Base-by-base conservation (phyloP, 2,329 filamentous ascomycete genomes). In the Alternaria gaisen region DNA sequence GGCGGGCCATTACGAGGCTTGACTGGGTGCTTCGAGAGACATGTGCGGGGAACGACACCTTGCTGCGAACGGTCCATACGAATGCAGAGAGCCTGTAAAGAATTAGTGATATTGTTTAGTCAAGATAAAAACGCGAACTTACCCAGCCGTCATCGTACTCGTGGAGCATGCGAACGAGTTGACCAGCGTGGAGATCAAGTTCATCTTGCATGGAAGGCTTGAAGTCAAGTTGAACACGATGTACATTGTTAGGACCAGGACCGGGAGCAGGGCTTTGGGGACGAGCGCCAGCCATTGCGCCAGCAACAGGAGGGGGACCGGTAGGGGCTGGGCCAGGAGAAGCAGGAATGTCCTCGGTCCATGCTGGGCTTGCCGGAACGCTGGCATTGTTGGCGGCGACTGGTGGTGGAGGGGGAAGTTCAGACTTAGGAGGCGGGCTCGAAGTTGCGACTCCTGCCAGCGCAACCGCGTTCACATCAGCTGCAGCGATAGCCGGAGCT, bases 131-230 rank as follows among this genome's bases (percentile, higher is more conserved):
- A 16, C 20, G 5, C 5, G 11, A 32, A 85, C 91, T 86, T 86
- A 94, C 92, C 95, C 95, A 99, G 72, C 95, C 95, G 80, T 99
- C 95, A 76, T 99, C 95, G 73, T 98, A 99, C 80, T 97, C 94
- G 75, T 98, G 94, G 53, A 98, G 84, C 66, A 99, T 83, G 66
- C 94, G 88, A 52, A 98, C 92, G 50, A 99, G 84, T 64, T 96
- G 90, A 53, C 95, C 95, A 59, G 90, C 87, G 64, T 84, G 86
- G 44, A 99, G 85, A 64, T 88, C 91, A 73, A 99, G 84, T 80
- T 99, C 95, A 75, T 99, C 95, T 6, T 93, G 91, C 85, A 98
- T 90, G 4, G 91, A 94, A 26, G 95, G 94, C 77, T 88, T 91
- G 80, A 98, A 99, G 79, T 97, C 94, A 69, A 98, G 88, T 78